phyloP scores from a whole-genome alignment of 495 filamentous ascomycete species.

The Daldinia childiae region DNA sequence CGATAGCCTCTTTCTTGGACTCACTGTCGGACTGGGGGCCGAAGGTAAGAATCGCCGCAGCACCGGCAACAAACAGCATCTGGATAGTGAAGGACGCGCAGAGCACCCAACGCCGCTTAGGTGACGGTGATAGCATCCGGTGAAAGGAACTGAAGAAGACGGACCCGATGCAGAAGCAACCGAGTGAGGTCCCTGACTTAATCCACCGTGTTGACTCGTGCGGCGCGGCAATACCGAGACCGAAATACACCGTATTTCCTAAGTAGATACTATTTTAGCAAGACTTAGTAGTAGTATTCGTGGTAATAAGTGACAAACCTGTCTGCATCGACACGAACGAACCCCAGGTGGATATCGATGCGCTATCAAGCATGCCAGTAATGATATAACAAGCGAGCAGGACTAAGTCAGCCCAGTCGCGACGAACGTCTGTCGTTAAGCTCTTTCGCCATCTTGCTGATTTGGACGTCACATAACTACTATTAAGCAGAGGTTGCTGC shows the following conservation, averaged over 20 bases:
- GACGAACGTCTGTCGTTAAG: slow-evolving; percentile 61
- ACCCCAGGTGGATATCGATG: slow-evolving; percentile 76
- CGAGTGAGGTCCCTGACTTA: slow-evolving; percentile 70
- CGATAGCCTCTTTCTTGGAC: slow-evolving; percentile 53
- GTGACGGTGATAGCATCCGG: slow-evolving; percentile 61
- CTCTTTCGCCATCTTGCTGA: slow-evolving; percentile 48
- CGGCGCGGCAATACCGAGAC: slow-evolving; percentile 69
- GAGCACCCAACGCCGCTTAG: slow-evolving; percentile 69
- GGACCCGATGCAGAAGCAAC: slow-evolving; percentile 73
- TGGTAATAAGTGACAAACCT: slow-evolving; percentile 48
- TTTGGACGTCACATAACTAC: slow-evolving; percentile 21
- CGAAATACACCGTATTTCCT: slow-evolving; percentile 79
- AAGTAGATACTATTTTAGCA: not conserved
- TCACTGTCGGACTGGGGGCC: slow-evolving; percentile 44
- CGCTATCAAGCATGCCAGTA: slow-evolving; percentile 77
- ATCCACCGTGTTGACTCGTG: slow-evolving; percentile 66
- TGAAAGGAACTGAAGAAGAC: slow-evolving; percentile 71
- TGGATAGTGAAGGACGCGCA: slow-evolving; percentile 68
- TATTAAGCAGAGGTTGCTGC: slow-evolving; percentile 51
- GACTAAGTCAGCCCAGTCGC: slow-evolving; percentile 66
- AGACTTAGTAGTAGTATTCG: not conserved
- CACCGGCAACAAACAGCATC: slow-evolving; percentile 59
- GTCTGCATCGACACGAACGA: slow-evolving; percentile 85
- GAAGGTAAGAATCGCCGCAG: slow-evolving; percentile 66
- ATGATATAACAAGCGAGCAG: slow-evolving; percentile 75